Percentiles rank a stretch among this genome's conserved stretches.
These are phyloP conservation scores for Globisporangium nodosum DNA, from an alignment of 352 stramenopile species.

Conservation along the genomic window DNA sequence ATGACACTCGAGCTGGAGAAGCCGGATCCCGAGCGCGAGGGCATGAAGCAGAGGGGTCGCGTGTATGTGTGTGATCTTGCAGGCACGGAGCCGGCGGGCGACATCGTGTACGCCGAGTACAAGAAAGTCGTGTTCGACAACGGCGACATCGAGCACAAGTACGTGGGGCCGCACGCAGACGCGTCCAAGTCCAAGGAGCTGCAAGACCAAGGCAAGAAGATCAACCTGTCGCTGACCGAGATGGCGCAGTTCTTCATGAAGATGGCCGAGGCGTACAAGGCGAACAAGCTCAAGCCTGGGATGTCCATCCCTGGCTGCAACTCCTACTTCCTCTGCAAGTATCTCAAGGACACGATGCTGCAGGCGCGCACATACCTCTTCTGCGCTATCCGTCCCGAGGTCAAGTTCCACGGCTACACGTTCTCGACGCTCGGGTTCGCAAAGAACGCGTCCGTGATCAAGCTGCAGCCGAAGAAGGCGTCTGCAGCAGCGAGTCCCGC, in stretches of 20 bases:
- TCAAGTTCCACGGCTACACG: constrained; percentile 91
- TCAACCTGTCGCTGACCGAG: constrained; percentile 93
- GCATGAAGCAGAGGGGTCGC: constrained; percentile 86
- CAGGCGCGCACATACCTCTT: constrained; percentile 92
- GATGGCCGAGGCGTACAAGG: constrained; percentile 92
- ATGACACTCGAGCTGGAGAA: constrained; percentile 95
- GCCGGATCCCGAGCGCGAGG: constrained; percentile 85
- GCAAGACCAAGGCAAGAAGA: constrained; percentile 95
- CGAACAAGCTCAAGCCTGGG: constrained; percentile 93
- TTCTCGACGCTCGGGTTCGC: constrained; percentile 94
- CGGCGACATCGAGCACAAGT: constrained; percentile 92
- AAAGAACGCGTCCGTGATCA: constrained; percentile 93
- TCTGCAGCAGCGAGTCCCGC: constrained; percentile 83
- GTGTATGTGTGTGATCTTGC: constrained; percentile 94
- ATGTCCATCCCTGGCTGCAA: constrained; percentile 92
- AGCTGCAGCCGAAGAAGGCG: constrained; percentile 94
- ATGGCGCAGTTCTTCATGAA: constrained; percentile 98
- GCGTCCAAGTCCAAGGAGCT: constrained; percentile 91
- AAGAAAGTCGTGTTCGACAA: constrained; percentile 90
- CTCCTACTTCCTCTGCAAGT: constrained; percentile 95
- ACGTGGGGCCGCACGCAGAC: constrained; percentile 84
- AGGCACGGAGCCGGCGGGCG: constrained; percentile 89
- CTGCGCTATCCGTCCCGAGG: constrained; percentile 91
- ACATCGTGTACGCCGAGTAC: constrained; percentile 93
- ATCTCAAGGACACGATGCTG: constrained; percentile 95